Evolutionary conservation across 1,139 yeast genomes (phyloP).

Genomic region (Suhomyces choctaworum): DNA sequence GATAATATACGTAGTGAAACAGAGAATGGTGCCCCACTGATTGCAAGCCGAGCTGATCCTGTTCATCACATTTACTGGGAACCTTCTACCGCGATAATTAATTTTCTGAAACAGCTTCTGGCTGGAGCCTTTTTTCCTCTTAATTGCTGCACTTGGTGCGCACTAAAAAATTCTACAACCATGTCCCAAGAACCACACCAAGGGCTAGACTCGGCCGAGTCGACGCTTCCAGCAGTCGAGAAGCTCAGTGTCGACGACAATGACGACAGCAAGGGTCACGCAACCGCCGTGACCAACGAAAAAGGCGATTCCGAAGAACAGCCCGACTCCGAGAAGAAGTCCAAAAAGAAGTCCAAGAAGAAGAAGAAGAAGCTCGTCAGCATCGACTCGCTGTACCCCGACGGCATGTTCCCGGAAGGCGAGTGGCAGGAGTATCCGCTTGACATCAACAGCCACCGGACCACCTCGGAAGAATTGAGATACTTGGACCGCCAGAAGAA

Average conservation of each 20-base stretch:
- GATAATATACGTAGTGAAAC: no score
- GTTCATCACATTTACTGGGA: no score
- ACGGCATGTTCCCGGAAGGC: constrained; percentile 82
- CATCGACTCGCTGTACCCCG: constrained; percentile 68
- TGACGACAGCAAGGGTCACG: neutral
- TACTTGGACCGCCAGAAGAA: constrained; percentile 69
- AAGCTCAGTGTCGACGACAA: constrained; percentile 10
- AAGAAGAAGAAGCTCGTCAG: constrained; percentile 54
- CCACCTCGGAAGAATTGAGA: constrained; percentile 84
- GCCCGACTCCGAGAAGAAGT: constrained; percentile 11
- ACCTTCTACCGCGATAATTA: no score
- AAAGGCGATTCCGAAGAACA: constrained; percentile 42
- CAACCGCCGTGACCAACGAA: constrained; percentile 7
- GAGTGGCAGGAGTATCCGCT: constrained; percentile 75
- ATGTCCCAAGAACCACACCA: constrained; percentile 4
- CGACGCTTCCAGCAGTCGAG: constrained; percentile 5
- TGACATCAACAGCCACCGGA: constrained; percentile 72
- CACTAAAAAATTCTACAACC: constrained; percentile 1
- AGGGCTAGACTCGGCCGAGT: neutral
- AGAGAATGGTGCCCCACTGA: no score
- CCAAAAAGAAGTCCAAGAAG: constrained; percentile 36
- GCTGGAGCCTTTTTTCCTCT: neutral
- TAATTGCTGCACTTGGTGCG: neutral
- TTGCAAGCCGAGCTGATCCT: no score
- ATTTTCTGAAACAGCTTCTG: neutral